A percentile compares a stretch with the other conserved stretches of the same genome.
phyloP scores from a whole-genome alignment of 2,329 filamentous ascomycete species.

The Trichoderma guizhouense region DNA sequence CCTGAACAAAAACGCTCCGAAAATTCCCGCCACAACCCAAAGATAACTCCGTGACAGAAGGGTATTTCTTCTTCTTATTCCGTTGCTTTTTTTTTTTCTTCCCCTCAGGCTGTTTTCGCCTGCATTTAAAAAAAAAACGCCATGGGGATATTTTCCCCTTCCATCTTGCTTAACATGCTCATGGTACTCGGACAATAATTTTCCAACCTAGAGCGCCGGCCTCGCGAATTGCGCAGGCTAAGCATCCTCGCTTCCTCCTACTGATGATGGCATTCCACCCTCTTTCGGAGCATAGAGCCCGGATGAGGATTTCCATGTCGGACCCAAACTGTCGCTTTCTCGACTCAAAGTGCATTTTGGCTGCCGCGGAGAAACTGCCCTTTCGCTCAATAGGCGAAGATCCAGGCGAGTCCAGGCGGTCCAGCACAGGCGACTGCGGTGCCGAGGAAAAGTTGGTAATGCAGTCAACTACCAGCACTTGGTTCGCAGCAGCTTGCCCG shows the following conservation, averaged over 20 bases:
- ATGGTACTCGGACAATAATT: conserved; percentile 61
- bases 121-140: not conserved
- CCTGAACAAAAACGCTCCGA: not conserved
- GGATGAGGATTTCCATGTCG: conserved; percentile 66
- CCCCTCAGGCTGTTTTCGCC: not conserved
- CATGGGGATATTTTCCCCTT: not conserved
- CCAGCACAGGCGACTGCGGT: conserved; percentile 47
- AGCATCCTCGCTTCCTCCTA: conserved; percentile 62
- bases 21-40: not conserved
- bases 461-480: conserved; percentile 61
- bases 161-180: not conserved
- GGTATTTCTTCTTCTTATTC: conserved; percentile 3
- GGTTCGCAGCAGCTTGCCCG: conserved; percentile 31
- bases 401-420: conserved; percentile 32
- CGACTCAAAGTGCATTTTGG: conserved; percentile 55
- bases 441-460: conserved; percentile 51
- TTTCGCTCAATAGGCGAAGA: conserved; percentile 32
- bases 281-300: conserved; percentile 69
- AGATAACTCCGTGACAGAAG: conserved; percentile 4
- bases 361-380: conserved; percentile 41
- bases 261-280: conserved; percentile 73
- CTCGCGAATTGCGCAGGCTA: conserved; percentile 72
- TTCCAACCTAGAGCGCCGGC: conserved; percentile 67
- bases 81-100: not conserved
- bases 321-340: conserved; percentile 57